Conservation (phyloP, 23 red algal genomes). For the Gracilariopsis chorda region DNA sequence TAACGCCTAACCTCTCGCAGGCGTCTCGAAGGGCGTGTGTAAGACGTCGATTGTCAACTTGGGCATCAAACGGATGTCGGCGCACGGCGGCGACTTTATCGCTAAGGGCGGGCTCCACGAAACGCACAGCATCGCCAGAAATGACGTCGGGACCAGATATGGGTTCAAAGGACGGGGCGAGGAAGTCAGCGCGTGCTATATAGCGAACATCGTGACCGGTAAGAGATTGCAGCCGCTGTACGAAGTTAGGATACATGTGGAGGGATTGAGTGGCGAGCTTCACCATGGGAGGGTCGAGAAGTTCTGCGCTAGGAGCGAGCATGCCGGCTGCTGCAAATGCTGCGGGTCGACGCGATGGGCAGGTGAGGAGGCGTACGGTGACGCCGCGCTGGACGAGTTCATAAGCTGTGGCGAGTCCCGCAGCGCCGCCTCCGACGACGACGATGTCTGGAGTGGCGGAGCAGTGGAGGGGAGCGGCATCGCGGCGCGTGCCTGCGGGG, state of each 20-base stretch:
- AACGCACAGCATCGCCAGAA: conserved; percentile 19
- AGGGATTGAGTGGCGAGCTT: conserved; percentile 45
- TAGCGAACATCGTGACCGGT: conserved; percentile 37
- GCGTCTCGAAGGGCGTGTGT: conserved; percentile 63
- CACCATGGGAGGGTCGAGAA: conserved; percentile 30
- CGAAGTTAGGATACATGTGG: conserved; percentile 64
- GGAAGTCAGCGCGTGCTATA: conserved; percentile 45
- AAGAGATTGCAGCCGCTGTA: conserved; percentile 14
- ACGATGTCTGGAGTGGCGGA: conserved; percentile 61
- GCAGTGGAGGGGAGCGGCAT: neutral
- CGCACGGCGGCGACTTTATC: conserved; percentile 51
- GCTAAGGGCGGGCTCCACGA: conserved; percentile 73
- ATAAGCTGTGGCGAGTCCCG: conserved; percentile 80
- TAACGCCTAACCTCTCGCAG: conserved; percentile 72
- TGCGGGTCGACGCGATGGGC: conserved; percentile 14
- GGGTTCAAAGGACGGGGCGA: conserved; percentile 47
- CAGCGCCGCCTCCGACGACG: conserved; percentile 80
- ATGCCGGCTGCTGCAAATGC: conserved; percentile 91
- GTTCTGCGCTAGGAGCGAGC: conserved; percentile 84
- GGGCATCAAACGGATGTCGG: conserved; percentile 60
- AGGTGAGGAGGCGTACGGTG: conserved; percentile 56
- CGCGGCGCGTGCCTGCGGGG: neutral
- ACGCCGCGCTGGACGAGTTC: conserved; percentile 71
- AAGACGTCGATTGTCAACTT: conserved; percentile 83
- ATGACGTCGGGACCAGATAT: neutral